These are phyloP conservation scores for Neurospora sp. DNA, from an alignment of 495 filamentous ascomycete species.

Conservation along the genomic window DNA sequence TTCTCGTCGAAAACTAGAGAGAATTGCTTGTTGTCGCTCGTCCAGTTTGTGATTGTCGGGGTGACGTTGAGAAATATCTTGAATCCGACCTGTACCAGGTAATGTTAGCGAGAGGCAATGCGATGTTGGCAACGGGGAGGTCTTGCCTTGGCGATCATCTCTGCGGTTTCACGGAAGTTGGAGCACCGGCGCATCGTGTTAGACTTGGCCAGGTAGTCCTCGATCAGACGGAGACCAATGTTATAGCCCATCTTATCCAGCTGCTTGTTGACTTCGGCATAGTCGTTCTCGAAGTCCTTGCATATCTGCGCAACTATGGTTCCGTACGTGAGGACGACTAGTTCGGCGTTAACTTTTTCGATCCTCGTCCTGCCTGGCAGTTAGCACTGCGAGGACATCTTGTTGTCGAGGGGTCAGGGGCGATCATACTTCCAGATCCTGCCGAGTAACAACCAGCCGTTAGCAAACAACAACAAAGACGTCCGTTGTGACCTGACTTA, in stretches of 20 bases:
- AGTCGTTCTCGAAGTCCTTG: constrained; percentile 89
- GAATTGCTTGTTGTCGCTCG: constrained; percentile 90
- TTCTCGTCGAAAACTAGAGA: constrained; percentile 95
- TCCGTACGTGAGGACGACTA: constrained; percentile 95
- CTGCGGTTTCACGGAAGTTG: constrained; percentile 90
- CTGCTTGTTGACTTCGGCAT: constrained; percentile 90
- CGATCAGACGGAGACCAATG: constrained; percentile 90
- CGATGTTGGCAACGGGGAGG: neutral
- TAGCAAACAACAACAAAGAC: neutral
- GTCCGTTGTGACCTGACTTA: constrained; percentile 38
- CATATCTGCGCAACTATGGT: constrained; percentile 95
- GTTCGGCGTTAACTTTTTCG: constrained; percentile 73
- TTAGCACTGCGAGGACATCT: constrained; percentile 1
- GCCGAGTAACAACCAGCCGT: neutral
- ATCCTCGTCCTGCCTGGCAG: constrained; percentile 45
- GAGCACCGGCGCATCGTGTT: constrained; percentile 72
- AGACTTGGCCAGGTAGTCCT: constrained; percentile 94
- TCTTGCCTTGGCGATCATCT: constrained; percentile 88
- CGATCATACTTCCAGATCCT: constrained; percentile 94
- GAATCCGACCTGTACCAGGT: constrained; percentile 66
- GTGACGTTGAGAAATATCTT: constrained; percentile 98
- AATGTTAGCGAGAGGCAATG: neutral
- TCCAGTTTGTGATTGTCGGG: constrained; percentile 93
- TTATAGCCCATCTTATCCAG: constrained; percentile 99
- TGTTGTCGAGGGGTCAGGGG: neutral